A percentile compares a stretch with the other conserved stretches of the same genome.
phyloP scores from a whole-genome alignment of 805 yeast species.

The Saturnispora silvae region DNA sequence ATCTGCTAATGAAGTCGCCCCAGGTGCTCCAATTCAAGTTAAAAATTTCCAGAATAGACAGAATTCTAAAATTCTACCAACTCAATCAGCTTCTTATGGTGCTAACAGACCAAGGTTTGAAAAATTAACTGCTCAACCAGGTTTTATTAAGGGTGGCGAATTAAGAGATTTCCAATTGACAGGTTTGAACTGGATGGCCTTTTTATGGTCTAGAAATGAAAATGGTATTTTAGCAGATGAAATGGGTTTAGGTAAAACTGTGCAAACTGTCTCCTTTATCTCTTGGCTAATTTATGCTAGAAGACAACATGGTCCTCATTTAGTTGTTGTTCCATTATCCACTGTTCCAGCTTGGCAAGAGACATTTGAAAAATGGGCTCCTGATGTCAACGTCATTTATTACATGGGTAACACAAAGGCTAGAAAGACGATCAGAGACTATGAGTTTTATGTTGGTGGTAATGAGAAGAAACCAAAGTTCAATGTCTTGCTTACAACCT shows the following conservation, averaged over 20 bases:
- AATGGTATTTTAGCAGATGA: conserved; percentile 97
- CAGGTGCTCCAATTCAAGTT: conserved; percentile 74
- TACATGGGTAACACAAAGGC: conserved; percentile 89
- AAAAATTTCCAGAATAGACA: conserved; percentile 70
- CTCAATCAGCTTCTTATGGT: conserved; percentile 68
- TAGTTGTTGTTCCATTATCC: conserved; percentile 91
- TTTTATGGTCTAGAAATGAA: conserved; percentile 93
- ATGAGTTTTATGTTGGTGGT: conserved; percentile 63
- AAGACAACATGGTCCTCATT: conserved; percentile 94
- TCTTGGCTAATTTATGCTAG: conserved; percentile 94
- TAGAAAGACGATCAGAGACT: conserved; percentile 69
- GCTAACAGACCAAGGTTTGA: conserved; percentile 76
- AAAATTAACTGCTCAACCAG: conserved; percentile 77
- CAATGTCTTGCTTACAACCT: conserved; percentile 86
- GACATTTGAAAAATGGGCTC: conserved; percentile 95
- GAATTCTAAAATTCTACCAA: conserved; percentile 77
- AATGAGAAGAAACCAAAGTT: conserved; percentile 68
- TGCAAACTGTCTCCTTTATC: conserved; percentile 88
- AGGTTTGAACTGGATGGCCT: conserved; percentile 99
- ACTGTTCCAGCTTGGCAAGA: conserved; percentile 99
- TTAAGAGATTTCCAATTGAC: conserved; percentile 95
- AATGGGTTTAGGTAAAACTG: conserved; percentile 98
- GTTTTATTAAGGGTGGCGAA: conserved; percentile 81
- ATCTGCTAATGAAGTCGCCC: conserved; percentile 76
- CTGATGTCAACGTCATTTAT: conserved; percentile 85